A percentile compares a stretch with the other conserved stretches of the same genome.
These are phyloP conservation scores for Apocynum venetum DNA, from an alignment of 257 asterid species.

Conservation along the genomic window DNA sequence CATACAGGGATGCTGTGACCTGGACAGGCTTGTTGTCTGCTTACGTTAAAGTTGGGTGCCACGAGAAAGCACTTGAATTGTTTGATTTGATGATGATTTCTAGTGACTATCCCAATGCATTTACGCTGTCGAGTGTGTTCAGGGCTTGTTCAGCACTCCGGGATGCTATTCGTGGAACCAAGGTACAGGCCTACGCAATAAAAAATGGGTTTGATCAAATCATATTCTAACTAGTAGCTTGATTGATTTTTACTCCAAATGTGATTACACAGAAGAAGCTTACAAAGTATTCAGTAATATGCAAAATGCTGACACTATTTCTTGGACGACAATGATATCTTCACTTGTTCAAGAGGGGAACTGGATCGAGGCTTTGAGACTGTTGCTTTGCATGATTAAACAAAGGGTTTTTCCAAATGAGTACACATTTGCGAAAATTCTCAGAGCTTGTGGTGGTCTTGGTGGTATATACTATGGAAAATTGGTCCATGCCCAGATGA, in stretches of 20 bases:
- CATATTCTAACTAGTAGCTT: slow-evolving; percentile 10
- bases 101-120: slow-evolving; percentile 12
- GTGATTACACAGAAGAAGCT: slow-evolving; percentile 3
- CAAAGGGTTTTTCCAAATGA: slow-evolving; percentile 12
- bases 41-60: slow-evolving; percentile 3
- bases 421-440: slow-evolving; percentile 17
- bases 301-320: slow-evolving; percentile 12
- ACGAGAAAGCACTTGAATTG: slow-evolving; percentile 16
- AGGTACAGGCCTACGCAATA: slow-evolving; percentile 2
- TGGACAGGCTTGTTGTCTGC: slow-evolving; percentile 20
- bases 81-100: slow-evolving; percentile 10
- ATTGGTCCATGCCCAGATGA: slow-evolving; percentile 14
- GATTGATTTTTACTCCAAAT: slow-evolving; percentile 19
- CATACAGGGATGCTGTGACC: slow-evolving; percentile 11
- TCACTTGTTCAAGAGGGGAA: slow-evolving; percentile 7
- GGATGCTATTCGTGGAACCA: slow-evolving; percentile 2
- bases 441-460: slow-evolving; percentile 16
- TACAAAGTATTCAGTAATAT: background rate
- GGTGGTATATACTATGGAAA: slow-evolving; percentile 6
- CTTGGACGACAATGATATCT: slow-evolving; percentile 18
- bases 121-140: slow-evolving; percentile 10
- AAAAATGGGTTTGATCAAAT: slow-evolving; percentile 11
- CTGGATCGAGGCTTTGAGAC: slow-evolving; percentile 2
- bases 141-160: slow-evolving; percentile 12
- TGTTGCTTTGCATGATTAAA: slow-evolving; percentile 10